phyloP scores from a whole-genome alignment of 257 asterid species.

The Petrea volubilis region DNA sequence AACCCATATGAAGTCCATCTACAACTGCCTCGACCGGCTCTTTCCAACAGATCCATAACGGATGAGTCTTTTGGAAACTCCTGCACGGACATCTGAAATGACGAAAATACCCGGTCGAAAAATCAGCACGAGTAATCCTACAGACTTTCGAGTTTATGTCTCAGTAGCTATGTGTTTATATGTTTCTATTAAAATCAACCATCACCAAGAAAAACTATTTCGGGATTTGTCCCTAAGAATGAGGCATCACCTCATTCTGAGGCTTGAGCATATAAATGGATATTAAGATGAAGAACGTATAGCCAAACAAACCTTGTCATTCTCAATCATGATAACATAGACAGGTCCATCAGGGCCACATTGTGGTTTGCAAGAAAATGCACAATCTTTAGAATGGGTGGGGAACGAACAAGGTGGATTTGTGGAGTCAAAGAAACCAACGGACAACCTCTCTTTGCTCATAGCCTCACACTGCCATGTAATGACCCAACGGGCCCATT shows the following conservation, averaged over 20 bases:
- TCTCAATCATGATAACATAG: conserved; percentile 73
- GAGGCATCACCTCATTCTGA: no score
- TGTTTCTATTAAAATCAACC: no score
- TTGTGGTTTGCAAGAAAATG: conserved; percentile 66
- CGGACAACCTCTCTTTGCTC: conserved; percentile 51
- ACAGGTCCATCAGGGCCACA: conserved; percentile 74
- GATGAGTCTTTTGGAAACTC: conserved; percentile 74
- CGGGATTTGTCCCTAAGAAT: no score
- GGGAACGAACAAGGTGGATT: conserved; percentile 75
- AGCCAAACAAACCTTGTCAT: conserved; percentile 69
- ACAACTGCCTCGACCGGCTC: conserved; percentile 47
- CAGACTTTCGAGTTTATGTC: background rate
- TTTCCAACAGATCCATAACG: conserved; percentile 61
- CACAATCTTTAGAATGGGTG: conserved; percentile 71
- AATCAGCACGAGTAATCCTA: background rate
- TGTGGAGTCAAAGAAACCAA: conserved; percentile 40
- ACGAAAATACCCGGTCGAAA: background rate
- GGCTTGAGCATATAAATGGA: background rate
- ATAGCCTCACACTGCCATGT: conserved; percentile 91
- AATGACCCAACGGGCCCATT: conserved; percentile 96
- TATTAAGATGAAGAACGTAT: background rate
- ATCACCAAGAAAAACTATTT: no score
- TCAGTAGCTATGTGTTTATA: no score
- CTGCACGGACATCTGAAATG: conserved; percentile 83
- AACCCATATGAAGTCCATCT: conserved; percentile 61